These are phyloP conservation scores for Mycena galericulata DNA, from an alignment of 768 basidiomycete genomes.

Conservation along the genomic window DNA sequence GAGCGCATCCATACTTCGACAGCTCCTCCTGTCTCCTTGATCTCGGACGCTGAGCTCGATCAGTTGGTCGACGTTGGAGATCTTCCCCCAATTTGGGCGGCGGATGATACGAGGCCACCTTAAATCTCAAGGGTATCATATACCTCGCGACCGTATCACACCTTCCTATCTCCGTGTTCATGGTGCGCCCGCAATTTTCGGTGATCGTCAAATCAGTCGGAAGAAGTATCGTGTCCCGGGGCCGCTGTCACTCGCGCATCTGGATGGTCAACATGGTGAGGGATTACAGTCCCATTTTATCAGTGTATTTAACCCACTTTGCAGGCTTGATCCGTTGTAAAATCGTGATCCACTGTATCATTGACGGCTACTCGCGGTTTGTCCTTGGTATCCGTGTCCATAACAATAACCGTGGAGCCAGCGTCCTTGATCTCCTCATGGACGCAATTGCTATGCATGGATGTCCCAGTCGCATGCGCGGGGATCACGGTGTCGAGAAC, in stretches of 20 bases:
- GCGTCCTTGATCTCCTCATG: not conserved
- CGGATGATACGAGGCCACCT: constrained; percentile 33
- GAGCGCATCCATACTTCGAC: not conserved
- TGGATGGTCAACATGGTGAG: constrained; percentile 47
- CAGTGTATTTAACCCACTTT: not conserved
- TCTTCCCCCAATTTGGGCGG: constrained; percentile 32
- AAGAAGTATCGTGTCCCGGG: constrained; percentile 42
- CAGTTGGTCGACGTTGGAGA: constrained; percentile 1
- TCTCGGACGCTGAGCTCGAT: constrained; percentile 32
- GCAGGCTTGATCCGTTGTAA: constrained; percentile 41
- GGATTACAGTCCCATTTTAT: not conserved
- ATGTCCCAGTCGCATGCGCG: constrained; percentile 44
- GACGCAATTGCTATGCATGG: constrained; percentile 41
- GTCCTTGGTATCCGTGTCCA: constrained; percentile 10
- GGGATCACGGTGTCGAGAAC: constrained; percentile 19
- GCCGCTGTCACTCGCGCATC: constrained; percentile 43
- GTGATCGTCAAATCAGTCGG: constrained; percentile 25
- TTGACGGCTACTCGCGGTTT: constrained; percentile 43
- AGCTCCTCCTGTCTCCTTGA: constrained; percentile 7
- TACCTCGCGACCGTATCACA: no score
- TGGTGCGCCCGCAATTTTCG: no score
- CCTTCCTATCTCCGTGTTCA: no score
- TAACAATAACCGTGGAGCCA: constrained; percentile 7
- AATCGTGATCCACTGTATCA: constrained; percentile 45
- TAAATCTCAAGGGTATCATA: constrained; percentile 9